These are phyloP conservation scores for Elsinoe australis DNA, from an alignment of 2,329 filamentous ascomycete species.

Conservation along the genomic window DNA sequence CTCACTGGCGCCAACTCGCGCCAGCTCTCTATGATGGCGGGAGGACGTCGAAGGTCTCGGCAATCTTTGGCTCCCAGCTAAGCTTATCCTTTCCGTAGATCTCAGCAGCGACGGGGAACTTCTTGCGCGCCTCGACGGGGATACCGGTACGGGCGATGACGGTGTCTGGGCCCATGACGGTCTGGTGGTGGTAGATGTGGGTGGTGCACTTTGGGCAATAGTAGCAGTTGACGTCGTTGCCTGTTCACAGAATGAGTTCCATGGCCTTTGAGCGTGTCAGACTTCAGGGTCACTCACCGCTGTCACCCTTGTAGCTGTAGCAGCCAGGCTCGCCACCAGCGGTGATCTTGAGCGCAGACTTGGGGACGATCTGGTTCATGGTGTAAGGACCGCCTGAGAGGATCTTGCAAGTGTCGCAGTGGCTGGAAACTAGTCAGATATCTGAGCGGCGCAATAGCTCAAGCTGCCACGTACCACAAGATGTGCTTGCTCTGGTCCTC, in stretches of 20 bases:
- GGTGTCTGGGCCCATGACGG: slow-evolving; percentile 43
- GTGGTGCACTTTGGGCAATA: slow-evolving; percentile 51
- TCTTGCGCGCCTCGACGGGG: slow-evolving; percentile 38
- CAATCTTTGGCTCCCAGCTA: slow-evolving; percentile 46
- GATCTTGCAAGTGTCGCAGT: slow-evolving; percentile 52
- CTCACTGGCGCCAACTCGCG: no score
- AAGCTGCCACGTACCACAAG: slow-evolving; percentile 37
- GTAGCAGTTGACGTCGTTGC: slow-evolving; percentile 50
- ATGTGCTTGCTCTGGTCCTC: slow-evolving; percentile 40
- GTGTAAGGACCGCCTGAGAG: slow-evolving; percentile 46
- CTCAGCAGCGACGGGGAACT: slow-evolving; percentile 46
- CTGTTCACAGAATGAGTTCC: slow-evolving; percentile 27
- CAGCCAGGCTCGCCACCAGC: slow-evolving; percentile 41
- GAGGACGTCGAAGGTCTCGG: slow-evolving; percentile 39
- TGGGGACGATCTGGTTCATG: slow-evolving; percentile 48
- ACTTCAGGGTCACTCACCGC: slow-evolving; percentile 39
- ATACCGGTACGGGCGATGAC: slow-evolving; percentile 47
- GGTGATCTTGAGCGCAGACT: slow-evolving; percentile 44
- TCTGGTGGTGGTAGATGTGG: slow-evolving; percentile 51
- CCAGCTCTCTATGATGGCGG: slow-evolving; percentile 25
- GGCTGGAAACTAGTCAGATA: slow-evolving; percentile 31
- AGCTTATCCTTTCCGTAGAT: slow-evolving; percentile 46
- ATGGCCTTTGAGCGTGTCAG: no score
- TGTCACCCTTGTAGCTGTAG: slow-evolving; percentile 51
- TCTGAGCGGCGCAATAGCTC: slow-evolving; percentile 18